Conservation (phyloP, 306 rosid species). For the Prunus padus region DNA sequence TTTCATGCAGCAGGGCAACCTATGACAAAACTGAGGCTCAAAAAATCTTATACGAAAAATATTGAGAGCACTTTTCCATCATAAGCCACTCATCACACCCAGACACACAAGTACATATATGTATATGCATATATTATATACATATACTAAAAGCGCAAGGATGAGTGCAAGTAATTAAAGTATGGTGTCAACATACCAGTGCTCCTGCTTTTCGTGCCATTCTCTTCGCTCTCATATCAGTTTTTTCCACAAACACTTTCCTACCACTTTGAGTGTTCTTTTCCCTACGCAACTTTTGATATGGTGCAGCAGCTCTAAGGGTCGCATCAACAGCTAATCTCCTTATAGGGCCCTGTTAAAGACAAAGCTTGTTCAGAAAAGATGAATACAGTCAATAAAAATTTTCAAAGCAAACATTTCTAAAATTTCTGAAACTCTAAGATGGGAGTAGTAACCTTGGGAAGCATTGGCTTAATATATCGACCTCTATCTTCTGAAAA, state of each 20-base stretch:
- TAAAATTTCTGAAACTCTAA: constrained; percentile 12
- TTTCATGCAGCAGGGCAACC: constrained; percentile 2
- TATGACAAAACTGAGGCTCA: neutral
- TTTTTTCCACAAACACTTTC: constrained; percentile 91
- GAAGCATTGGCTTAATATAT: constrained; percentile 95
- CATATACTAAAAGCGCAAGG: neutral
- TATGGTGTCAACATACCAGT: constrained; percentile 55
- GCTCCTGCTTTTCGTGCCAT: constrained; percentile 99
- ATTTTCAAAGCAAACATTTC: constrained; percentile 1
- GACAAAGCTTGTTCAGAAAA: constrained; percentile 16
- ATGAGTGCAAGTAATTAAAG: constrained; percentile 22
- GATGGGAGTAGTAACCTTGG: constrained; percentile 54
- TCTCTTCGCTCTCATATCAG: constrained; percentile 97
- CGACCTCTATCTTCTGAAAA: constrained; percentile 99
- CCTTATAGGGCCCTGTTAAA: constrained; percentile 78
- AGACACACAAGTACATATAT: neutral
- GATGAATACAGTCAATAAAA: constrained; percentile 1
- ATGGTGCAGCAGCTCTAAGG: constrained; percentile 97
- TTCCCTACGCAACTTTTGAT: constrained; percentile 90
- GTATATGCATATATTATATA: neutral
- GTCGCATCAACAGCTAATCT: constrained; percentile 98
- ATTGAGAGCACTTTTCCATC: neutral
- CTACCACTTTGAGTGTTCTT: constrained; percentile 58
- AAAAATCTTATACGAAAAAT: neutral
- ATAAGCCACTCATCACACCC: neutral